A percentile compares a stretch with the other conserved stretches of the same genome.
Evolutionary conservation across 2,329 filamentous ascomycete genomes (phyloP).

Genomic region (Trichoderma pleuroti): DNA sequence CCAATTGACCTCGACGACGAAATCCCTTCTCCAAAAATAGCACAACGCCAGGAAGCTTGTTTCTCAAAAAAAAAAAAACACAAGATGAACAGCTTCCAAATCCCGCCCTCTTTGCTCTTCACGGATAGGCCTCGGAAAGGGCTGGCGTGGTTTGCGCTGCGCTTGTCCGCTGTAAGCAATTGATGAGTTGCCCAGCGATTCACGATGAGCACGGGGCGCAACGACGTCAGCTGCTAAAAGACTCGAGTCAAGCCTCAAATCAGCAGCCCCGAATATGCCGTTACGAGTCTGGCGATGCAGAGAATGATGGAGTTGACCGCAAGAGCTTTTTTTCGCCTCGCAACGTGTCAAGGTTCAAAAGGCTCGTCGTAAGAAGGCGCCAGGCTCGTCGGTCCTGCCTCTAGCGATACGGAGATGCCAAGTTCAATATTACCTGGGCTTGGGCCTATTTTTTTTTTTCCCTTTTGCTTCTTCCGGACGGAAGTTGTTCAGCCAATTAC

Average conservation of each 20-base stretch:
- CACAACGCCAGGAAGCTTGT: neutral
- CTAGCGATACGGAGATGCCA: neutral
- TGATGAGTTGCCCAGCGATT: neutral
- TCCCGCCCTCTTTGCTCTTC: neutral
- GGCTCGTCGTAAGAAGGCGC: neutral
- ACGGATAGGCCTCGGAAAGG: neutral
- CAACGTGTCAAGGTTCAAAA: neutral
- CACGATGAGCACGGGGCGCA: neutral
- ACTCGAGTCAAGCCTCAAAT: neutral
- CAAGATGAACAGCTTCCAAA: neutral
- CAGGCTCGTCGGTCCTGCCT: neutral
- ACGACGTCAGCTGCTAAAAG: neutral
- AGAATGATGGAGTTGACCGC: neutral
- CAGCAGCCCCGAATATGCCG: neutral
- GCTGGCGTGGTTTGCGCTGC: neutral
- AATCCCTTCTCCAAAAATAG: neutral
- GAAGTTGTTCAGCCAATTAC: neutral
- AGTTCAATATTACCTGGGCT: neutral
- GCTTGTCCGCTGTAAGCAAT: neutral
- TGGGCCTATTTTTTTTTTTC: neutral
- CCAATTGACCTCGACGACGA: neutral
- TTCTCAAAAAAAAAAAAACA: neutral
- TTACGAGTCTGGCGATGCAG: neutral
- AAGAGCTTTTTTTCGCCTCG: neutral
- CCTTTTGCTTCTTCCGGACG: neutral